Evolutionary conservation across 257 asterid species (phyloP).

Genomic region (Salvia splendens): DNA sequence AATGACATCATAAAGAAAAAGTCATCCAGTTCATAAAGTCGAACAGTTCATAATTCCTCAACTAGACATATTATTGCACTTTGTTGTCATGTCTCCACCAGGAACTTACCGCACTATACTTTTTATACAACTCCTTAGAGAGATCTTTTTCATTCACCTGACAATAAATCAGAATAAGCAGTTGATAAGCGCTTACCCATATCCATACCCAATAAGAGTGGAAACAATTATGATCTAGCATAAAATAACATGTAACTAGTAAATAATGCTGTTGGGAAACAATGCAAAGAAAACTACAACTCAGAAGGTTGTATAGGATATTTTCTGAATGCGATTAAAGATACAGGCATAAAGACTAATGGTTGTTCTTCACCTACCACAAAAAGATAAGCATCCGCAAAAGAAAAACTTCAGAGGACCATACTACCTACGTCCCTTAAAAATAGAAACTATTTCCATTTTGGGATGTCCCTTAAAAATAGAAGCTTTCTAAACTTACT

Average conservation of each 20-base stretch:
- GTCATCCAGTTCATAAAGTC: slow-evolving; percentile 13
- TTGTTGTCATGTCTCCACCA: slow-evolving; percentile 9
- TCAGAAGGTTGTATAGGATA: slow-evolving; percentile 1
- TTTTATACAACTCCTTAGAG: slow-evolving; percentile 88
- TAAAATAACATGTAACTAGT: slow-evolving; percentile 1
- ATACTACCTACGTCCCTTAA: too few species aligned
- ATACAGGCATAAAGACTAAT: slow-evolving; percentile 4
- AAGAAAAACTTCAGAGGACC: neutral
- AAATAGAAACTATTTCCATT: too few species aligned
- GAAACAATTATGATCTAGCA: slow-evolving; percentile 16
- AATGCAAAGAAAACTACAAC: neutral
- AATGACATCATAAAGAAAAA: slow-evolving; percentile 6
- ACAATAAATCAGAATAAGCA: slow-evolving; percentile 35
- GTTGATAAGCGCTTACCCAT: slow-evolving; percentile 16
- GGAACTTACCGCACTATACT: slow-evolving; percentile 81
- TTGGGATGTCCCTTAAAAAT: too few species aligned
- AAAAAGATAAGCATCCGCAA: neutral
- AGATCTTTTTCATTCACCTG: slow-evolving; percentile 86
- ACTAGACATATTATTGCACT: slow-evolving; percentile 10
- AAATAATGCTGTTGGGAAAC: slow-evolving; percentile 6
- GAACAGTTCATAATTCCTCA: slow-evolving; percentile 21
- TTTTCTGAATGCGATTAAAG: slow-evolving; percentile 3
- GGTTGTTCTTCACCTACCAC: slow-evolving; percentile 7
- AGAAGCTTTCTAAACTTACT: too few species aligned
- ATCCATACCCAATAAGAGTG: slow-evolving; percentile 13